phyloP scores from a whole-genome alignment of 2,329 filamentous ascomycete species.

The Ilyonectria destructans region DNA sequence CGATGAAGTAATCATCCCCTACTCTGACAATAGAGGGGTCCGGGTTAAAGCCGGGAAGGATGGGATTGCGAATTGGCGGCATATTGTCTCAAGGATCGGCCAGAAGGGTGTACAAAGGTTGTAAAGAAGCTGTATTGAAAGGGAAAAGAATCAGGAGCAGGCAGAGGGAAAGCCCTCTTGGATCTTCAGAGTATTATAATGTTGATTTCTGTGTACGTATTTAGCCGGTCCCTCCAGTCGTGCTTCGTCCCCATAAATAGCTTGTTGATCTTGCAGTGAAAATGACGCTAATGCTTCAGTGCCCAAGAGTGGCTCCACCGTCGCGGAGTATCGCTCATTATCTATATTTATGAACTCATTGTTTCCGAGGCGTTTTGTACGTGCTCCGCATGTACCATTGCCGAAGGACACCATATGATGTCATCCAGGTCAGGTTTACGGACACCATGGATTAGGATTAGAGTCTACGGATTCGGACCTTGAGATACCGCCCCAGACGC shows the following conservation, averaged over 20 bases:
- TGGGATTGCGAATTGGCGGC: slow-evolving; percentile 68
- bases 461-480: too few relatives aligned
- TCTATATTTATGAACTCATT: too few relatives aligned
- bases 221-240: neutral
- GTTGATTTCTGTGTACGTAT: neutral
- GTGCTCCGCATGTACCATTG: too few relatives aligned
- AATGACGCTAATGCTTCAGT: neutral
- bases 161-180: neutral
- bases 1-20: slow-evolving; percentile 70
- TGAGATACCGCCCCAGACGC: too few relatives aligned
- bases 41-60: slow-evolving; percentile 72
- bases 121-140: neutral
- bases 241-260: neutral
- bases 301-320: neutral
- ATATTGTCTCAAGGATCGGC: slow-evolving; percentile 49
- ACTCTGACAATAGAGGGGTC: slow-evolving; percentile 70
- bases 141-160: neutral
- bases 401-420: too few relatives aligned
- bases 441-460: too few relatives aligned
- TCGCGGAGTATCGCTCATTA: slow-evolving; percentile 21
- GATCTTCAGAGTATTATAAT: neutral
- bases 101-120: slow-evolving; percentile 19
- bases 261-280: neutral
- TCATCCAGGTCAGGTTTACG: too few relatives aligned
- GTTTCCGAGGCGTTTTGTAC: too few relatives aligned